These are phyloP conservation scores for Toxoplasma gondii DNA, from an alignment of 169 alveolate genomes.

Conservation along the genomic window DNA sequence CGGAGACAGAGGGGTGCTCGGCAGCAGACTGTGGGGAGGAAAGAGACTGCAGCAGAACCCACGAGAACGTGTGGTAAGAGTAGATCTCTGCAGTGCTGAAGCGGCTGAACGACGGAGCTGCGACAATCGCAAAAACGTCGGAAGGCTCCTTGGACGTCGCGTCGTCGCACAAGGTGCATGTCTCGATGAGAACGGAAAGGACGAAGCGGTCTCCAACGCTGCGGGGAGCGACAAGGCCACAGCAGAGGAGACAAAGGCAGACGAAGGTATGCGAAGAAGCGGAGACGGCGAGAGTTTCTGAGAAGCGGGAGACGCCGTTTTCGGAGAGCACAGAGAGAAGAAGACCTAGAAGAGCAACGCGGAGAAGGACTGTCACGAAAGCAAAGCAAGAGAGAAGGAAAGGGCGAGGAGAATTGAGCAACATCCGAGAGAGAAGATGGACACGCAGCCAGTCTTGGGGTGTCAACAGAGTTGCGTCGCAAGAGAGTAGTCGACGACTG, in stretches of 20 bases:
- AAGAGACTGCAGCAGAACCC: constrained; percentile 21
- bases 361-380: too few relatives aligned
- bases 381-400: too few relatives aligned
- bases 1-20: background rate
- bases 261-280: background rate
- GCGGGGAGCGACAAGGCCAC: background rate
- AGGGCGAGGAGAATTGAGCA: background rate
- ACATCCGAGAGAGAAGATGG: background rate
- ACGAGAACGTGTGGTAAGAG: constrained; percentile 49
- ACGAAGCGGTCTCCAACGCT: constrained; percentile 71
- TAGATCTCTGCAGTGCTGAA: background rate
- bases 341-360: background rate
- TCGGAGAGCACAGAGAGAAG: too few relatives aligned
- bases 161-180: constrained; percentile 1
- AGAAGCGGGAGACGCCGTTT: too few relatives aligned
- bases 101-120: constrained; percentile 60
- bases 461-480: background rate
- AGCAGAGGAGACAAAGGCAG: background rate
- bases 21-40: background rate
- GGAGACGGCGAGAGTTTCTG: background rate
- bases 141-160: constrained; percentile 19
- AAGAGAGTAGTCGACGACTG: background rate
- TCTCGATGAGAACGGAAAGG: constrained; percentile 65
- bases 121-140: constrained; percentile 40
- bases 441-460: background rate